Evolutionary conservation across 352 stramenopile genomes (phyloP), one percentile per base, ranked within the genome.

Genomic region (Phytophthora lateralis): DNA sequence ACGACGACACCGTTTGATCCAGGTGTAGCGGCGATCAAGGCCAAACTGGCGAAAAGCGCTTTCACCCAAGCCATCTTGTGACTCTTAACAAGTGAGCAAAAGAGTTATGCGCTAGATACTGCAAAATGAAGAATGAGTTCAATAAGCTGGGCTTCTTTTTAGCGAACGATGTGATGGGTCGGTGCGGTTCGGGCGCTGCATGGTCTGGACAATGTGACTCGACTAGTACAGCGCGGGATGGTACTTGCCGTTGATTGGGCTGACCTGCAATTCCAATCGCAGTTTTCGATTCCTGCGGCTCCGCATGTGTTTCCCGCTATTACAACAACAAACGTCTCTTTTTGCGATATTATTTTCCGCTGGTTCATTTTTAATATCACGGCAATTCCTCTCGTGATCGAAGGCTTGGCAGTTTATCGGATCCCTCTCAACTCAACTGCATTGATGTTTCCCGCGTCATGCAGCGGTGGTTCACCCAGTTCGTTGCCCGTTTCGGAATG

Each of bases 51-150:
- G n/a, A 50, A 18, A 27, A 63, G 0, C 20, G 42, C 46, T 12
- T 50, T 56, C 30, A 34, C 14, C 50, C 35, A 56, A 32, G 11
- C 35, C 50, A 66, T 66, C 4, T 29, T 29, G 17, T 10, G 47
- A 20, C 47, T 32, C 14, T 7, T 4, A 18, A n/a, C 15, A n/a
- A 39, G 6, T 37, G 12, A 26, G 44, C 15, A 26, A 53, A 52
- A 11, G 20, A 20, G 32, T 15, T 44, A 34, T 60, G 41, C 17
- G 41, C 9, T 34, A 8, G 48, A 54, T 50, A 38, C 29, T 5
- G 63, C 49, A 66, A 71, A 66, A 66, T 27, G 39, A 34, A 66
- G 35, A 66, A 61, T 66, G 63, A 59, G 15, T 0, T 17, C 9
- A 43, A 18, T 6, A 48, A 18, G 32, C 17, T 55, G 45, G 24